Conservation (phyloP, 345 rosid genomes). For the Barbarea vulgaris region DNA sequence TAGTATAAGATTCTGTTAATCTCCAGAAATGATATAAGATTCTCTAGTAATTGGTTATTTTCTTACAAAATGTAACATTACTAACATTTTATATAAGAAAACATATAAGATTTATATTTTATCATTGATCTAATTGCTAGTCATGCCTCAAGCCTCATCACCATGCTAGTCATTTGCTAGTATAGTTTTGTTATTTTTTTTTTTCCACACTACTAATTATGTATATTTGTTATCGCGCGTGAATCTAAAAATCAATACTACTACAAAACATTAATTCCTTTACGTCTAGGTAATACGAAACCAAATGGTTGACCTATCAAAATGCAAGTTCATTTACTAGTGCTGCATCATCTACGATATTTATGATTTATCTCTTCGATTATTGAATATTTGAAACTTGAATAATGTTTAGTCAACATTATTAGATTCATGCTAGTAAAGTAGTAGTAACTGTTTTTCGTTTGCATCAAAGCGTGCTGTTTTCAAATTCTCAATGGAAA, state of each 20-base stretch:
- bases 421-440: background rate
- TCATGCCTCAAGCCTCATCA: no score
- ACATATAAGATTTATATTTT: no score
- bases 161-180: no score
- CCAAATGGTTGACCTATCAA: background rate
- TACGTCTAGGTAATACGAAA: background rate
- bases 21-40: background rate
- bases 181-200: no score
- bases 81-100: background rate
- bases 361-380: background rate
- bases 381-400: no score
- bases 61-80: background rate
- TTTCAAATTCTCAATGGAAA: background rate
- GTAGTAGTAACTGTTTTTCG: background rate
- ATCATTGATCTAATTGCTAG: no score
- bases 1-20: background rate
- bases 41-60: background rate
- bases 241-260: no score
- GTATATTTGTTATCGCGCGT: no score
- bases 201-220: no score
- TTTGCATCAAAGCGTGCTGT: background rate
- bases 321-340: background rate
- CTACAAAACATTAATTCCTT: no score
- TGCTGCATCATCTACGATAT: background rate
- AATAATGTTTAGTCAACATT: background rate